Evolutionary conservation across 306 rosid species (phyloP).

Genomic region (Citrullus amarus): DNA sequence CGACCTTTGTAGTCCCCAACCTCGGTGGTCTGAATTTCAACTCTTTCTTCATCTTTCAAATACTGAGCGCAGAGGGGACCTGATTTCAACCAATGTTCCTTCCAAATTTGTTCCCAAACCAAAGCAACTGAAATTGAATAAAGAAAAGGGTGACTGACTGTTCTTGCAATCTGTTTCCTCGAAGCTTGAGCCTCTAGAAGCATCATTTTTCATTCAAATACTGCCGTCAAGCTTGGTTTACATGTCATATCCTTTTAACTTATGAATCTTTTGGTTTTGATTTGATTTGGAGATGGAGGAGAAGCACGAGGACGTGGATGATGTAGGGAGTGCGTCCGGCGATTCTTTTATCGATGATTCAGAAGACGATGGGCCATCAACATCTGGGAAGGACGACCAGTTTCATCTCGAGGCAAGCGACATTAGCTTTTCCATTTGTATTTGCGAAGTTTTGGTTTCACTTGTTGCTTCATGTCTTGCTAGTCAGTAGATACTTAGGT

Average conservation of each 20-base stretch:
- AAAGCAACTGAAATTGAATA: background rate
- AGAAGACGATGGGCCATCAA: conserved; percentile 45
- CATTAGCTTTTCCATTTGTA: background rate
- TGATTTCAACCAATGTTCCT: background rate
- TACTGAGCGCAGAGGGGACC: background rate
- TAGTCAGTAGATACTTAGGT: background rate
- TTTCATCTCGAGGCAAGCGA: conserved; percentile 45
- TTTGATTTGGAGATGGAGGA: conserved; percentile 44
- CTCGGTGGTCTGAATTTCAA: background rate
- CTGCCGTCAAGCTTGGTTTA: background rate
- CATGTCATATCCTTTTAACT: background rate
- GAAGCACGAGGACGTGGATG: conserved; percentile 42
- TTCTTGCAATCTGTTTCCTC: background rate
- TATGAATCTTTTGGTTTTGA: background rate
- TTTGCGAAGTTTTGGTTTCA: background rate
- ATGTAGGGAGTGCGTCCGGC: conserved; percentile 41
- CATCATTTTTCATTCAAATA: background rate
- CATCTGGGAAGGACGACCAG: conserved; percentile 46
- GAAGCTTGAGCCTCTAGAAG: background rate
- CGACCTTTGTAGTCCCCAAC: background rate
- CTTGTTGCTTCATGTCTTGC: background rate
- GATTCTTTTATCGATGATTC: conserved; percentile 56
- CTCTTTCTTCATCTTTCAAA: background rate
- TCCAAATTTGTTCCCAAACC: background rate
- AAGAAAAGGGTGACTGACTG: background rate